phyloP scores from a whole-genome alignment of 495 filamentous ascomycete species.

The Echria macrotheca region DNA sequence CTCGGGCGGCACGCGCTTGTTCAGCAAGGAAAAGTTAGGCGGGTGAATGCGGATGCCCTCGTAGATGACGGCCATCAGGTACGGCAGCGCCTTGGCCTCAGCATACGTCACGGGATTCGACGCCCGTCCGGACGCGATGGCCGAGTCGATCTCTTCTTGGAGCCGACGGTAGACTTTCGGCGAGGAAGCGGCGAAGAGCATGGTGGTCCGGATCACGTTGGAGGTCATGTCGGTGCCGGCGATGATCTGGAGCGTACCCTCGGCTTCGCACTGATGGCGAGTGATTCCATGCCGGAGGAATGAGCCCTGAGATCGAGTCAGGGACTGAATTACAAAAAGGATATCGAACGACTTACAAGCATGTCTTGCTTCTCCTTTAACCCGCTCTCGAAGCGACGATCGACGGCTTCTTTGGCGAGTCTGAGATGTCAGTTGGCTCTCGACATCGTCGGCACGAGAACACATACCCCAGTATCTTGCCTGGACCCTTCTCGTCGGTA shows the following conservation, averaged over 20 bases:
- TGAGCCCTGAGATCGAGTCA: background rate
- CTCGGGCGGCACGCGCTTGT: slow-evolving; percentile 43
- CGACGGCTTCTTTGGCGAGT: background rate
- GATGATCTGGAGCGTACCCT: background rate
- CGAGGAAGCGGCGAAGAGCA: slow-evolving; percentile 47
- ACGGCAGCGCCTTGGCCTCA: slow-evolving; percentile 38
- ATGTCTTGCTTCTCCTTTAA: background rate
- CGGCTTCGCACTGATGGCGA: background rate
- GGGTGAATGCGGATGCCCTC: slow-evolving; percentile 46
- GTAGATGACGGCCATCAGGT: slow-evolving; percentile 44
- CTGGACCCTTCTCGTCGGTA: background rate
- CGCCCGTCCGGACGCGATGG: slow-evolving; percentile 5
- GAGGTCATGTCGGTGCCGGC: slow-evolving; percentile 53
- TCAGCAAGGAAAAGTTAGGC: slow-evolving; percentile 28
- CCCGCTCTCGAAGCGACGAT: background rate
- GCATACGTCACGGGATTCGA: slow-evolving; percentile 17
- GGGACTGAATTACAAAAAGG: background rate
- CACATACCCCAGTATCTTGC: background rate
- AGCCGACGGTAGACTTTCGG: slow-evolving; percentile 44
- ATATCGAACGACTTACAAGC: background rate
- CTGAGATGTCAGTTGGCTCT: background rate
- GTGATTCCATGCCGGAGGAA: background rate
- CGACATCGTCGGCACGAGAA: background rate
- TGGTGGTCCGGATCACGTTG: slow-evolving; percentile 48
- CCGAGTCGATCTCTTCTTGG: slow-evolving; percentile 50